These are phyloP conservation scores for Heteromeles arbutifolia DNA, from an alignment of 306 rosid genomes.

Conservation along the genomic window DNA sequence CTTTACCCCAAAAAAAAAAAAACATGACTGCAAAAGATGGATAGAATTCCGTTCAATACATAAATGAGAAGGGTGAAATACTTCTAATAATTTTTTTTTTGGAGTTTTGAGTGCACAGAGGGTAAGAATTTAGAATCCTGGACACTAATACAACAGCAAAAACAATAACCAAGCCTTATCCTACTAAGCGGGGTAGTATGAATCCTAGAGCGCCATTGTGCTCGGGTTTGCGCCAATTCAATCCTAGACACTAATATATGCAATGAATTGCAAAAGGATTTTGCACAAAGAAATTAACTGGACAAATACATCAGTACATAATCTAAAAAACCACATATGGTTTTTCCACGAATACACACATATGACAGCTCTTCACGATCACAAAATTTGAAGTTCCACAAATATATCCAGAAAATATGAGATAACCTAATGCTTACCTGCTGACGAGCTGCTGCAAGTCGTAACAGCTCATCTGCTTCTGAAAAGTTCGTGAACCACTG, in stretches of 20 bases:
- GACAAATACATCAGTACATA: background rate
- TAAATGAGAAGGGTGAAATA: background rate
- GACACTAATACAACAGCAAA: background rate
- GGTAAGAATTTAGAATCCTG: background rate
- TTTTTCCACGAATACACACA: background rate
- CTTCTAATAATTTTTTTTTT: background rate
- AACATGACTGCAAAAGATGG: background rate
- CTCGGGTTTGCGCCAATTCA: no score
- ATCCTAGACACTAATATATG: background rate
- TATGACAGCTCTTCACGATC: background rate
- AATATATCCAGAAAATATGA: background rate
- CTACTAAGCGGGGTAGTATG: no score
- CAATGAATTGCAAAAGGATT: background rate
- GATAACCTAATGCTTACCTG: conserved; percentile 37
- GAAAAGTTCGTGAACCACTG: conserved; percentile 73
- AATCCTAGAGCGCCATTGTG: no score
- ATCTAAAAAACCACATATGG: background rate
- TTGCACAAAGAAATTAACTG: background rate
- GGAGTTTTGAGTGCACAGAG: background rate
- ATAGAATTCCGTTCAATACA: background rate
- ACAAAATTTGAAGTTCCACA: background rate
- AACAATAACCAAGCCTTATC: no score
- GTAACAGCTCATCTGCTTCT: conserved; percentile 78
- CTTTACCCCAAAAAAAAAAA: no score
- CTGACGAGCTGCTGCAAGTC: conserved; percentile 80